Evolutionary conservation across 1,139 yeast genomes (phyloP).

Genomic region (Taiozyma sp.): DNA sequence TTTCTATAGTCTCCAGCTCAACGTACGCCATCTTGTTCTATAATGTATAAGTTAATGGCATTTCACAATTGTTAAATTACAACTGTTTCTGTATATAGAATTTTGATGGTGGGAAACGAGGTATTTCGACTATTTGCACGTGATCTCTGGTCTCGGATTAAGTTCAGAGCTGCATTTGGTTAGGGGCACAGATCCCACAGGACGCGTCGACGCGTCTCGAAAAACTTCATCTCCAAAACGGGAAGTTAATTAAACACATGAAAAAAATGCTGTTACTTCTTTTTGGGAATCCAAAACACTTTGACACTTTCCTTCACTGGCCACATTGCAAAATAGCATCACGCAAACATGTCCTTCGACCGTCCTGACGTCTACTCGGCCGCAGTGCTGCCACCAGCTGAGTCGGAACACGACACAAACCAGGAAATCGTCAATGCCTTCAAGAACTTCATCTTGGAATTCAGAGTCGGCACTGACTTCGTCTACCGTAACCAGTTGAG

Average conservation of each 20-base stretch:
- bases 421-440: slow-evolving; percentile 78
- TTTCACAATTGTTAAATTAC: neutral
- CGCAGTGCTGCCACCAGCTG: slow-evolving; percentile 80
- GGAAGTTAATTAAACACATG: neutral
- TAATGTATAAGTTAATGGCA: neutral
- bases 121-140: neutral
- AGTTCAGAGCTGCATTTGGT: too few species aligned
- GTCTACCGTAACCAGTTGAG: slow-evolving; percentile 89
- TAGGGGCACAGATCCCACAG: too few species aligned
- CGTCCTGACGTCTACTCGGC: slow-evolving; percentile 73
- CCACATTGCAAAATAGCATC: too few species aligned
- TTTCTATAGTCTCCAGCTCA: neutral
- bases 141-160: neutral
- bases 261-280: neutral
- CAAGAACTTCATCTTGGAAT: slow-evolving; percentile 77
- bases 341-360: slow-evolving; percentile 19
- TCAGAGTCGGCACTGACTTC: slow-evolving; percentile 76
- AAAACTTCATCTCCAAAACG: slow-evolving; percentile 1
- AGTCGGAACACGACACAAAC: slow-evolving; percentile 56
- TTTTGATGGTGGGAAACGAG: neutral
- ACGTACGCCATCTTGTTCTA: slow-evolving; percentile 17
- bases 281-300: neutral
- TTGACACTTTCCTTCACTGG: neutral
- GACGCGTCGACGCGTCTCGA: neutral
- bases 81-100: neutral